A percentile compares a stretch with the other conserved stretches of the same genome.
phyloP scores from a whole-genome alignment of 495 filamentous ascomycete genomes.

The Penicillium lividum region DNA sequence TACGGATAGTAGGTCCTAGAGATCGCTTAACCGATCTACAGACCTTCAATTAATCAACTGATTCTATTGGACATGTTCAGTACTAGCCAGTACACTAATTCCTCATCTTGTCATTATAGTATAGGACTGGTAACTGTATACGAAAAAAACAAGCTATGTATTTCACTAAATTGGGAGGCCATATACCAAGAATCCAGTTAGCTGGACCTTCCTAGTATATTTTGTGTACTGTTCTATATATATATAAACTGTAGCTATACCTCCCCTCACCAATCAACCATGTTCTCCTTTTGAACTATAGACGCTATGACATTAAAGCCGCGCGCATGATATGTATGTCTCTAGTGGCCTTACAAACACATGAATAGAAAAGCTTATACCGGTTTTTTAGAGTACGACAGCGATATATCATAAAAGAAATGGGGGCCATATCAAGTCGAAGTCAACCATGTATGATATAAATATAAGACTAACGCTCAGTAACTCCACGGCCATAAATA shows the following conservation, averaged over 20 bases:
- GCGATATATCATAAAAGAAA: slow-evolving; percentile 3
- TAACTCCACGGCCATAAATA: neutral
- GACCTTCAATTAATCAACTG: too few species aligned
- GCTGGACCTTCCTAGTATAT: too few species aligned
- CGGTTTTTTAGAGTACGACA: neutral
- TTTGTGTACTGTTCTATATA: neutral
- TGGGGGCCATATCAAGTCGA: neutral
- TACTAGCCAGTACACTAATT: too few species aligned
- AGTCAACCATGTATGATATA: slow-evolving; percentile 3
- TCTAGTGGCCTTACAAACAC: neutral
- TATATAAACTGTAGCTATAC: neutral
- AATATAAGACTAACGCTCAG: neutral
- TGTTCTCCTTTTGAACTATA: neutral
- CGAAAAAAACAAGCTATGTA: too few species aligned
- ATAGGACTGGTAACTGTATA: too few species aligned
- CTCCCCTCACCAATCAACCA: neutral
- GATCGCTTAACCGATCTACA: too few species aligned
- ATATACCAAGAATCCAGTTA: too few species aligned
- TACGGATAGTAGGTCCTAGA: too few species aligned
- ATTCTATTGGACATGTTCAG: too few species aligned
- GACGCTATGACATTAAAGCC: neutral
- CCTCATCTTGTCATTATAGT: too few species aligned
- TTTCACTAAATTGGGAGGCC: too few species aligned
- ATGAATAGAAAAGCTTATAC: neutral
- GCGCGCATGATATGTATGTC: neutral